phyloP scores from a whole-genome alignment of 2,329 filamentous ascomycete genomes.

The Talaromyces marneffei region DNA sequence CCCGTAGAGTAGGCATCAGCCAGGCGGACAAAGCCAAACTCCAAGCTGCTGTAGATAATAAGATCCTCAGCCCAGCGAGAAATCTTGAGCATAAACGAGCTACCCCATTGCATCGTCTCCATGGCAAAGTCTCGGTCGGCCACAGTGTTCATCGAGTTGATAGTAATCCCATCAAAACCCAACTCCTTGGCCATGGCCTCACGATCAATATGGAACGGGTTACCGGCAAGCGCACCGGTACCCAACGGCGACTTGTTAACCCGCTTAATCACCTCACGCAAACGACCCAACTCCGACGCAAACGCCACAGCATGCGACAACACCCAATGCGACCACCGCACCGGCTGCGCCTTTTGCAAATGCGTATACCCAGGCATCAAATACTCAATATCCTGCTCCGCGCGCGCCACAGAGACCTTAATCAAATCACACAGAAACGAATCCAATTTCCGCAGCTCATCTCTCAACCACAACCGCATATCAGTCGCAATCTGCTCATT shows the following conservation, averaged over 20 bases:
- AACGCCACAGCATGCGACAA: slow-evolving; percentile 69
- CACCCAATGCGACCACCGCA: slow-evolving; percentile 78
- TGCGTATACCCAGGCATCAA: slow-evolving; percentile 89
- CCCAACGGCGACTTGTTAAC: slow-evolving; percentile 69
- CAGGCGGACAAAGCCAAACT: slow-evolving; percentile 70
- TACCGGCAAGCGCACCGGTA: slow-evolving; percentile 72
- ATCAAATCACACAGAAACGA: slow-evolving; percentile 62
- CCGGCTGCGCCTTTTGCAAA: slow-evolving; percentile 73
- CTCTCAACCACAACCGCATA: slow-evolving; percentile 82
- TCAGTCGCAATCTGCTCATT: slow-evolving; percentile 90
- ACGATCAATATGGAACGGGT: slow-evolving; percentile 77
- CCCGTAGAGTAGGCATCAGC: slow-evolving; percentile 77
- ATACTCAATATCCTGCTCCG: slow-evolving; percentile 67
- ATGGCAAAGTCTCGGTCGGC: slow-evolving; percentile 76
- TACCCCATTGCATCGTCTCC: slow-evolving; percentile 74
- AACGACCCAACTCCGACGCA: slow-evolving; percentile 65
- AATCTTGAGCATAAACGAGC: slow-evolving; percentile 72
- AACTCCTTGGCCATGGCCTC: slow-evolving; percentile 72
- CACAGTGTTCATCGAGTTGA: slow-evolving; percentile 72
- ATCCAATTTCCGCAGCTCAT: slow-evolving; percentile 67
- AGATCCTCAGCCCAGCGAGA: slow-evolving; percentile 78
- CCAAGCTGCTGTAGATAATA: slow-evolving; percentile 71
- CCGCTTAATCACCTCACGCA: slow-evolving; percentile 66
- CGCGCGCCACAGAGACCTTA: slow-evolving; percentile 60
- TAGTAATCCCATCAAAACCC: slow-evolving; percentile 68